A percentile compares a stretch with the other conserved stretches of the same genome.
phyloP scores from a whole-genome alignment of 2,329 filamentous ascomycete species.

The Penicillium concentricum region DNA sequence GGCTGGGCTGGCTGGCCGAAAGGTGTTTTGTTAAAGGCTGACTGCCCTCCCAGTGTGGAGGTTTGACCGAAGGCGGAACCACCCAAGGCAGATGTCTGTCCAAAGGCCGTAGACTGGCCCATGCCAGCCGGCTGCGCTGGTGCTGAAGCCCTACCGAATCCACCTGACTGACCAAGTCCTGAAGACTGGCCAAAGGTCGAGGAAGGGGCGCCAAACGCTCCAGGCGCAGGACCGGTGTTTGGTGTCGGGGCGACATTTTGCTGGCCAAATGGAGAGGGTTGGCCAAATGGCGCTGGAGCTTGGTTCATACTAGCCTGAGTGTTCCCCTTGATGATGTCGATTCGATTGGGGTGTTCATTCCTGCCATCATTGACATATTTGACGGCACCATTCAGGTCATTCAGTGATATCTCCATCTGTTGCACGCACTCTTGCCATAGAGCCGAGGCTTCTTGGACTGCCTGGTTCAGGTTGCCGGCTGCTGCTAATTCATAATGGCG shows the following conservation, averaged over 20 bases:
- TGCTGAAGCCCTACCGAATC: conserved; percentile 23
- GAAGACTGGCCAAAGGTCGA: conserved; percentile 23
- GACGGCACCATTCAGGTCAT: conserved; percentile 69
- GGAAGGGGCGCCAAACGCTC: conserved; percentile 16
- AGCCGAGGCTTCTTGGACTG: conserved; percentile 51
- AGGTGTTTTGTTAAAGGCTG: conserved; percentile 27
- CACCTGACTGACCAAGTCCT: conserved; percentile 22
- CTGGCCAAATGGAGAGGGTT: conserved; percentile 33
- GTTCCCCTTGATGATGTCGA: conserved; percentile 51
- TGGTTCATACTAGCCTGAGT: conserved; percentile 21
- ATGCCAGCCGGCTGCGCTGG: conserved; percentile 18
- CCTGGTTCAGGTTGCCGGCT: conserved; percentile 58
- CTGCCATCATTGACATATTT: conserved; percentile 65
- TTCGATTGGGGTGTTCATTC: conserved; percentile 72
- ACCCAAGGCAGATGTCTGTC: conserved; percentile 15
- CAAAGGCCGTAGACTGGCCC: conserved; percentile 16
- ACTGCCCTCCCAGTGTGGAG: conserved; percentile 33
- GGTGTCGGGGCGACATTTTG: conserved; percentile 1
- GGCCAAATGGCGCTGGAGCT: conserved; percentile 7
- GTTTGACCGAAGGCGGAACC: conserved; percentile 15
- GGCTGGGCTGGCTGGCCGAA: conserved; percentile 24
- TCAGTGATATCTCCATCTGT: conserved; percentile 70
- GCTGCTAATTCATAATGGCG: conserved; percentile 66
- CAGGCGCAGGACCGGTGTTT: conserved; percentile 11
- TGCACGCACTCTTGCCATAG: conserved; percentile 65